A percentile compares a stretch with the other conserved stretches of the same genome.
These are phyloP conservation scores for Pyrenochaeta sp. DNA, from an alignment of 2,329 filamentous ascomycete genomes.

Conservation along the genomic window DNA sequence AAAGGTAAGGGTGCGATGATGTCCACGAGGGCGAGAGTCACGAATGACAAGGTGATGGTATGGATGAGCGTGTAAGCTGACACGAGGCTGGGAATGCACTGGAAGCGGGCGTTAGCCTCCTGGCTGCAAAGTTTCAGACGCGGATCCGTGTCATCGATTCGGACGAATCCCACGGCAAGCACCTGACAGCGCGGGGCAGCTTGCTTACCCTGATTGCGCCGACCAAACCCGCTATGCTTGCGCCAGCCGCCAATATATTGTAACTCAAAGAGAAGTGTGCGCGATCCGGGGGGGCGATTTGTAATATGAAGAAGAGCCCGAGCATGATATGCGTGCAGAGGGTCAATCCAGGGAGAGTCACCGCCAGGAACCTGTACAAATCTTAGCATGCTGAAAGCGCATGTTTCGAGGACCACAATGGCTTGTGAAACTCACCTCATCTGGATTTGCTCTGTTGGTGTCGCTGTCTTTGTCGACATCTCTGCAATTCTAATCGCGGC, in stretches of 20 bases:
- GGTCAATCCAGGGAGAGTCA: constrained; percentile 36
- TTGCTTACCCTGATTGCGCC: constrained; percentile 53
- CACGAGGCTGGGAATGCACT: constrained; percentile 33
- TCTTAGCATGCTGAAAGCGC: constrained; percentile 3
- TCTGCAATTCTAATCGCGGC: no score
- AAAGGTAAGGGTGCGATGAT: constrained; percentile 31
- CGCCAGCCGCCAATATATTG: constrained; percentile 48
- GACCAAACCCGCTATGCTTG: constrained; percentile 52
- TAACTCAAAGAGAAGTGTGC: constrained; percentile 47
- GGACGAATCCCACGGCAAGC: constrained; percentile 2
- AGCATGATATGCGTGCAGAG: constrained; percentile 35
- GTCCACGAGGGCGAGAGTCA: constrained; percentile 35
- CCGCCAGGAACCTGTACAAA: constrained; percentile 32
- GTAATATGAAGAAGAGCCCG: constrained; percentile 29
- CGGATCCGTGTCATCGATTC: neutral
- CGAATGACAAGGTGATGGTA: constrained; percentile 32
- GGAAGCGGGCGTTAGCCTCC: constrained; percentile 19
- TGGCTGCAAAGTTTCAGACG: neutral
- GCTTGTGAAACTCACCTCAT: constrained; percentile 18
- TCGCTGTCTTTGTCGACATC: constrained; percentile 6
- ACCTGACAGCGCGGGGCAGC: constrained; percentile 1
- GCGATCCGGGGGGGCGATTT: constrained; percentile 35
- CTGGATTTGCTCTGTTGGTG: constrained; percentile 10
- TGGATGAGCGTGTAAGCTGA: constrained; percentile 37
- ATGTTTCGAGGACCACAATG: no score